A percentile compares a stretch with the other conserved stretches of the same genome.
Evolutionary conservation across 257 asterid species (phyloP).

Genomic region (Datura wrightii): DNA sequence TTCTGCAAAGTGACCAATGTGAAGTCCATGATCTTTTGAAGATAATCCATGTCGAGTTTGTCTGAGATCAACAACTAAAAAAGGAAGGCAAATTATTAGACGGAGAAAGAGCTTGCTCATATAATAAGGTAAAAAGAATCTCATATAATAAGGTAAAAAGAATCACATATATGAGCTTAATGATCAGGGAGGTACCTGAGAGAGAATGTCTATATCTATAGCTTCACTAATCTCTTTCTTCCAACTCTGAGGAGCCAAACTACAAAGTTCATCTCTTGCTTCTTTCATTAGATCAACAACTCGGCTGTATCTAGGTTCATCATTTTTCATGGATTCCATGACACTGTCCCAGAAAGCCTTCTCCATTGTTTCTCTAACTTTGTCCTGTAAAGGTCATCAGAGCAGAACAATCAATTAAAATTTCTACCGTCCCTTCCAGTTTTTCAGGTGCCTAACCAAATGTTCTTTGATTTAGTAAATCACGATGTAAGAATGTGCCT

Average conservation of each 20-base stretch:
- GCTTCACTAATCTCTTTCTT: conserved; percentile 70
- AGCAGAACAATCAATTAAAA: not conserved
- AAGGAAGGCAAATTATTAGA: conserved; percentile 19
- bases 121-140: not conserved
- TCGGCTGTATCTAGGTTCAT: conserved; percentile 63
- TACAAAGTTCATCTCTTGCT: conserved; percentile 81
- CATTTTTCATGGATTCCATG: conserved; percentile 71
- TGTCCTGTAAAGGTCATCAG: conserved; percentile 52
- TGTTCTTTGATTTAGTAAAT: not conserved
- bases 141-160: not conserved
- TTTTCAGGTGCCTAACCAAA: not conserved
- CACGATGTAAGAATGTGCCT: conserved; percentile 31
- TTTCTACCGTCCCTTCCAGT: not conserved
- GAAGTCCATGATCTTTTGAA: conserved; percentile 75
- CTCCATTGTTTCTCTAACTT: conserved; percentile 73
- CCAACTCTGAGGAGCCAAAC: conserved; percentile 87
- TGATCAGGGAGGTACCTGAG: conserved; percentile 59
- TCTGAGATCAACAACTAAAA: conserved; percentile 72
- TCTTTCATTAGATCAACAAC: conserved; percentile 79
- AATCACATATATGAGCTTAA: conserved; percentile 11
- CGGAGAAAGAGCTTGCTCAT: not conserved
- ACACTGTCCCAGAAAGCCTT: conserved; percentile 95
- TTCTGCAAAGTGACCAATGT: conserved; percentile 67
- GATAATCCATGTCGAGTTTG: conserved; percentile 63
- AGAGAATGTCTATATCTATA: conserved; percentile 76